A percentile compares a stretch with the other conserved stretches of the same genome.
phyloP scores from a whole-genome alignment of 345 rosid species.

The Hibiscus tridactylites region DNA sequence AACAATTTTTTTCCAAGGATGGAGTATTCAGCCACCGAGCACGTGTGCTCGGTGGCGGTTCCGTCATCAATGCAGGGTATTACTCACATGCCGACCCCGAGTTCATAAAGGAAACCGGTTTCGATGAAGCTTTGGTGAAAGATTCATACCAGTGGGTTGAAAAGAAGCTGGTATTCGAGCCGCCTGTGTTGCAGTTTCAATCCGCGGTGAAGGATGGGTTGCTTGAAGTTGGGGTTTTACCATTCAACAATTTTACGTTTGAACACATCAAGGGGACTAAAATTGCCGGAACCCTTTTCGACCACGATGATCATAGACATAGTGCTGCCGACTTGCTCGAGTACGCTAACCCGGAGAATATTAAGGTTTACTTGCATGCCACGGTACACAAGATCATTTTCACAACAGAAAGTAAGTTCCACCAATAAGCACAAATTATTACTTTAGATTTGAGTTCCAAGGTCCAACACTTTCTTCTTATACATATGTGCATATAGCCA shows the following conservation, averaged over 20 bases:
- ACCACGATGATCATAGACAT: constrained; percentile 54
- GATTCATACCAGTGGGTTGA: constrained; percentile 70
- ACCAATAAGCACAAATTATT: too few species aligned
- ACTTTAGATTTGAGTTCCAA: too few species aligned
- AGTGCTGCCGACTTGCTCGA: constrained; percentile 74
- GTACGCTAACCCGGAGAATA: constrained; percentile 43
- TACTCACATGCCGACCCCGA: constrained; percentile 49
- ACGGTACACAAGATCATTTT: constrained; percentile 50
- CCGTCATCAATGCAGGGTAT: constrained; percentile 66
- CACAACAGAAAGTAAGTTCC: constrained; percentile 16
- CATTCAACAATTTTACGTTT: constrained; percentile 59
- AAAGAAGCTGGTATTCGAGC: constrained; percentile 45
- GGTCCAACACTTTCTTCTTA: too few species aligned
- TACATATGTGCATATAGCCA: too few species aligned
- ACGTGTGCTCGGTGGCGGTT: constrained; percentile 80
- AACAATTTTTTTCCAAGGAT: constrained; percentile 63
- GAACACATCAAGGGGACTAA: constrained; percentile 66
- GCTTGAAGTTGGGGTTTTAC: constrained; percentile 52
- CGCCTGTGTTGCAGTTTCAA: constrained; percentile 53
- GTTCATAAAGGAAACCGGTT: constrained; percentile 33
- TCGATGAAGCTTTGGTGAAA: constrained; percentile 39
- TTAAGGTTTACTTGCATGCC: constrained; percentile 54
- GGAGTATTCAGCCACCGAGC: constrained; percentile 78
- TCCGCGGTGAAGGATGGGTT: constrained; percentile 69
- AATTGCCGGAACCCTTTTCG: constrained; percentile 61